Base-by-base conservation (phyloP, 768 basidiomycete species). In the Xanthoconium stramineum region DNA sequence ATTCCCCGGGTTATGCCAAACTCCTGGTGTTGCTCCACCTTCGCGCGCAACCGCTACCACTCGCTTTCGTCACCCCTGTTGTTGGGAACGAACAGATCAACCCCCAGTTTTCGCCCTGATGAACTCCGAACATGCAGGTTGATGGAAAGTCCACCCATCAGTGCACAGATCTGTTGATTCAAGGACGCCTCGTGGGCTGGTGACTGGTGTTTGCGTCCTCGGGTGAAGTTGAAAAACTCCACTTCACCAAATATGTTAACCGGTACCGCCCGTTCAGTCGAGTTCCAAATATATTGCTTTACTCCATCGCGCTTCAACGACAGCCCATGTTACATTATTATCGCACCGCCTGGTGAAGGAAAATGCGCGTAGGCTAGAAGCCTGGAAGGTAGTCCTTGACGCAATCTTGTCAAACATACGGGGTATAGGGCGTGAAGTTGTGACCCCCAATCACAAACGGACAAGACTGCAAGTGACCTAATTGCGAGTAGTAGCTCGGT, bases 21-120 rank as follows among this genome's bases (percentile, higher is more conserved):
- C 47, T 47, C 54, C 43, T 61, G 58, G 59, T 43, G 6, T 55
- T 58, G 71, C 67, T 70, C 70, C 69, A 71, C 71, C 48, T 56
- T 55, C 49, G 49, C 48, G 54, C 52, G 54, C 50, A 64, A 56
- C 61, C 48, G 40, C 56, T 54, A 52, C 33, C 47, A 56, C 33
- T 47, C 48, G 36, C 37, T 45, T 55, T 36, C 50, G 56, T 49
- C 53, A 60, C 56, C 50, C 12, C 37, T 37, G 6, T 8, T 35
- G 53, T 43, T 50, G 42, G 46, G 43, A 49, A 50, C 36, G 20
- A 37, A 14, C 9, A 63, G 36, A 53, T 53, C 32, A 43, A 39
- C 38, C 42, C 40, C 40, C 43, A 30, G 30, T n/a, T 42, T 36
- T 40, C n/a, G 32, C 24, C 37, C 30, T 58, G 12, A 28, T 40